These are phyloP conservation scores for Grosmannia clavigera DNA, from an alignment of 2,329 filamentous ascomycete genomes.

Conservation along the genomic window DNA sequence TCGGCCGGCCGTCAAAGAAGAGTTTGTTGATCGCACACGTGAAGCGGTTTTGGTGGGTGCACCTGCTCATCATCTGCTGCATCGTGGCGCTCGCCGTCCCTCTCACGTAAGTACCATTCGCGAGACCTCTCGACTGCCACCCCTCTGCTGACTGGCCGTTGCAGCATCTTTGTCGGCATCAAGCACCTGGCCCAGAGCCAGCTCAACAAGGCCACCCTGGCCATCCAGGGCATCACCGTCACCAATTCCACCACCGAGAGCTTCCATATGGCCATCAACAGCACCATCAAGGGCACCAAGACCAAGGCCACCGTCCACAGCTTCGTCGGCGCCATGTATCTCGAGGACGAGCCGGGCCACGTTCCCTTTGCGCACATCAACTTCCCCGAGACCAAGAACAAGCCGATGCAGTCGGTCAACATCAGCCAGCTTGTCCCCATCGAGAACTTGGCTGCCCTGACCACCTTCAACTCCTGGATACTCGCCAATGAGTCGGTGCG, in stretches of 20 bases:
- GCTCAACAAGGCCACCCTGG: slow-evolving; percentile 39
- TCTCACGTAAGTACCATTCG: slow-evolving; percentile 39
- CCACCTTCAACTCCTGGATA: slow-evolving; percentile 42
- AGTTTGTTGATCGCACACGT: slow-evolving; percentile 24
- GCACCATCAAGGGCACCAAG: slow-evolving; percentile 38
- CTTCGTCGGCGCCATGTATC: slow-evolving; percentile 42
- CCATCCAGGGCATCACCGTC: slow-evolving; percentile 38
- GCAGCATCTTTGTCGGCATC: slow-evolving; percentile 42
- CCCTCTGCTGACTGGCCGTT: slow-evolving; percentile 22
- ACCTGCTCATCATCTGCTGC: slow-evolving; percentile 37
- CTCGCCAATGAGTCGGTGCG: slow-evolving; percentile 36
- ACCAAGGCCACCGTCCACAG: slow-evolving; percentile 37
- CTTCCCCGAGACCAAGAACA: slow-evolving; percentile 39
- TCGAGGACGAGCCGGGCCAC: slow-evolving; percentile 34
- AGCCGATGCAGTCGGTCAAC: slow-evolving; percentile 38
- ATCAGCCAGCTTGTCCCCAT: slow-evolving; percentile 36
- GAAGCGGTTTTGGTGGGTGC: slow-evolving; percentile 48
- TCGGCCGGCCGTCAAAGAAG: neutral
- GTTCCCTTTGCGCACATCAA: slow-evolving; percentile 35
- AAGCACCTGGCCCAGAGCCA: slow-evolving; percentile 45
- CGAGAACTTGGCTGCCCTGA: slow-evolving; percentile 33
- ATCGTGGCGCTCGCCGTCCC: slow-evolving; percentile 43
- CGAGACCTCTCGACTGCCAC: too few species aligned
- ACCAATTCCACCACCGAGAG: slow-evolving; percentile 30
- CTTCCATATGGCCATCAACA: slow-evolving; percentile 43